Evolutionary conservation across 768 basidiomycete species (phyloP).

Genomic region (Suillus brevipes): DNA sequence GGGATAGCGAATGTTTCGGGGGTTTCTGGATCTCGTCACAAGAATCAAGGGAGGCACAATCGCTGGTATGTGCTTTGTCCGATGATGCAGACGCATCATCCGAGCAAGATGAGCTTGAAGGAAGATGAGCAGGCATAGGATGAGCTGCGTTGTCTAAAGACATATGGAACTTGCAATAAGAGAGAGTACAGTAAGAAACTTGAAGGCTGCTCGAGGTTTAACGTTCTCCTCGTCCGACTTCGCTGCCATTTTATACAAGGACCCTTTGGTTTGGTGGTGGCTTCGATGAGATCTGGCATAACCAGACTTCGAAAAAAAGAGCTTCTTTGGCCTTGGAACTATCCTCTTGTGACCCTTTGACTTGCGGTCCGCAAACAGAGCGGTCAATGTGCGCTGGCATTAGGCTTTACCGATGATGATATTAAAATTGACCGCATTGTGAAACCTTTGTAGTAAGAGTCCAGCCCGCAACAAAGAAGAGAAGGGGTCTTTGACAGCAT

Average conservation of each 20-base stretch:
- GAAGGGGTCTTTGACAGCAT: conserved; percentile 12
- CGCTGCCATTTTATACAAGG: conserved; percentile 28
- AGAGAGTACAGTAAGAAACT: conserved; percentile 1
- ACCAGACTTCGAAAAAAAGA: conserved; percentile 9
- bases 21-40: conserved; percentile 17
- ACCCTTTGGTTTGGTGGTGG: conserved; percentile 17
- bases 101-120: conserved; percentile 15
- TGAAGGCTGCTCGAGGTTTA: conserved; percentile 8
- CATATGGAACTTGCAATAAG: conserved; percentile 1
- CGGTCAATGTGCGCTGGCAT: conserved; percentile 19
- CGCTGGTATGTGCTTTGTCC: conserved; percentile 17
- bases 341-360: conserved; percentile 19
- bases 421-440: conserved; percentile 25
- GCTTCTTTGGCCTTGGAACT: conserved; percentile 15
- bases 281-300: conserved; percentile 20
- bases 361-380: conserved; percentile 16
- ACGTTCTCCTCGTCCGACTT: conserved; percentile 8
- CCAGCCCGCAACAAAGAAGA: conserved; percentile 30
- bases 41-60: conserved; percentile 27
- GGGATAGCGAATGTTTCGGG: conserved; percentile 47
- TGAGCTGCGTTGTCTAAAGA: not conserved
- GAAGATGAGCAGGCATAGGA: not conserved
- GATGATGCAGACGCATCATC: conserved; percentile 21
- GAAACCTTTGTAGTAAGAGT: conserved; percentile 25
- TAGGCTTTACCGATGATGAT: conserved; percentile 27